phyloP scores from a whole-genome alignment of 495 filamentous ascomycete species.

The Sporormia fimetaria region DNA sequence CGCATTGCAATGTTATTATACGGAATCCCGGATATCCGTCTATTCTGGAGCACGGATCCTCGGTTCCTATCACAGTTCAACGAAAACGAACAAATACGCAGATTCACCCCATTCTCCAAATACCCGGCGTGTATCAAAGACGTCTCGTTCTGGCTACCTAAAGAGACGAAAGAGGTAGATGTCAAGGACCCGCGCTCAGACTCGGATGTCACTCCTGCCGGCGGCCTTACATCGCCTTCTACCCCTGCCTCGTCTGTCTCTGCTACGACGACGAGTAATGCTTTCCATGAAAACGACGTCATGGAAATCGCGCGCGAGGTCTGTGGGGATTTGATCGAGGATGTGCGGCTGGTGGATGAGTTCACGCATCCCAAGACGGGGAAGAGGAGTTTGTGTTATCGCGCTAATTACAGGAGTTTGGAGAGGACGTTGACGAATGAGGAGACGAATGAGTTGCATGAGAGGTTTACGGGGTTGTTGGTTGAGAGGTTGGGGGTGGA shows the following conservation, averaged over 20 bases:
- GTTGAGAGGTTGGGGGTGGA: conserved; percentile 66
- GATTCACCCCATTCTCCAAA: conserved; percentile 79
- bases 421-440: conserved; percentile 76
- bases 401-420: conserved; percentile 82
- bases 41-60: conserved; percentile 83
- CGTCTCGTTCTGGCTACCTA: conserved; percentile 79
- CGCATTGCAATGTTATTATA: conserved; percentile 94
- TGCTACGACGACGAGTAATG: conserved; percentile 14
- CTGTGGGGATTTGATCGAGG: conserved; percentile 73
- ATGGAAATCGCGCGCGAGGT: conserved; percentile 85
- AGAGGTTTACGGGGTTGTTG: conserved; percentile 48
- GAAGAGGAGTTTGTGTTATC: conserved; percentile 75
- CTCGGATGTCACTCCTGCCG: too few species aligned
- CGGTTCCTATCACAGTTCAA: conserved; percentile 76
- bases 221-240: conserved; percentile 8
- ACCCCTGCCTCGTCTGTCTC: conserved; percentile 9
- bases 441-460: conserved; percentile 67
- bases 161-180: conserved; percentile 4
- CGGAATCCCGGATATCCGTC: conserved; percentile 88
- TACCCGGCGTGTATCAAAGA: conserved; percentile 81
- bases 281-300: conserved; percentile 86
- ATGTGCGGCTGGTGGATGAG: conserved; percentile 69
- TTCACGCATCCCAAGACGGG: conserved; percentile 83
- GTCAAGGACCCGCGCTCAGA: too few species aligned
- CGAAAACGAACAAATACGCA: conserved; percentile 40